Evolutionary conservation across 1,284 basidiomycete genomes (phyloP), one percentile per base, ranked within the genome.

Genomic region (Ganoderma sinense): DNA sequence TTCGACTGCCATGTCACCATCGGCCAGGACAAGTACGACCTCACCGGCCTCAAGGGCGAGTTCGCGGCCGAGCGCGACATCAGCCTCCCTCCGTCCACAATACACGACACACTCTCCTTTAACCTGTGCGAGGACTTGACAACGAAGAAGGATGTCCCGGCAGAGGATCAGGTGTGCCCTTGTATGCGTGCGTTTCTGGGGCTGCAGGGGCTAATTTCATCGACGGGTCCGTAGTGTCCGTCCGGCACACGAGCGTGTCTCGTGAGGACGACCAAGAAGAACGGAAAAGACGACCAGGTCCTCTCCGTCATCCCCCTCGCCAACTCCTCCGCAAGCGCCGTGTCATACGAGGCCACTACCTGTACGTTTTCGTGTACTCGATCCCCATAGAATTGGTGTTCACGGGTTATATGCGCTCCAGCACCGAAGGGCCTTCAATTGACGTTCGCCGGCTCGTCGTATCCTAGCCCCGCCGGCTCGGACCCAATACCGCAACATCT

Each of bases 171-270:
- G 87, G 93, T 94, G 79, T 74, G 86, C 77, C 39, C n/a, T n/a
- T n/a, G 4, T 16, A 45, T 40, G 36, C 10, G 20, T 53, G 13
- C 33, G 5, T 31, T 31, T n/a, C 20, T 39, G n/a, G 29, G 59
- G 59, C n/a, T 51, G 20, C 16, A 70, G 3, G 63, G 55, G 45
- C 69, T 72, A 53, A 72, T 68, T 29, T n/a, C 26, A 59, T 66
- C 55, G 63, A 39, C 64, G 65, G 39, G 33, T 31, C 64, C 56
- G 14, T 74, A 95, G 93, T 95, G 94, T 82, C 80, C 86, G 43
- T 68, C 76, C 45, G 91, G 88, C 41, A 92, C 91, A 56, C 84
- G 89, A 75, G 93, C 88, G 65, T 95, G 94, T 79, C 82, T 94
- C 43, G 91, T 88, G 4, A 88, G 85, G 75, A 86, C 85, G 48